These are phyloP conservation scores for Kodamaea fungicola DNA, from an alignment of 1,139 yeast species.

Conservation along the genomic window DNA sequence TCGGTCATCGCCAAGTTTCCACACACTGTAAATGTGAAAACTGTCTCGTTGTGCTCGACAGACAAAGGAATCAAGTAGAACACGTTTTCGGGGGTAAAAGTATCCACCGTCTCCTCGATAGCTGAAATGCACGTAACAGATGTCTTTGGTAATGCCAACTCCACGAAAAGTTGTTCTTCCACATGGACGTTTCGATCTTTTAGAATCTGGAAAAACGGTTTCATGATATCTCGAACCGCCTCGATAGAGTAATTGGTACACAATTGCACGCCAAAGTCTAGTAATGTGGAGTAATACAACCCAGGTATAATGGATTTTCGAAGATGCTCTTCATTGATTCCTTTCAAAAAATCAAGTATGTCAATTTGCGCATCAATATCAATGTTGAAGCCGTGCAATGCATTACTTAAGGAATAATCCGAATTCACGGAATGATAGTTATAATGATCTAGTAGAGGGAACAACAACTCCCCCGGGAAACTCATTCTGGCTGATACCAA, in stretches of 20 bases:
- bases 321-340: not conserved
- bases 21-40: slow-evolving; percentile 10
- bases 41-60: slow-evolving; percentile 9
- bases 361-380: not conserved
- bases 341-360: not conserved
- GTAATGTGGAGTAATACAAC: not conserved
- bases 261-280: not conserved
- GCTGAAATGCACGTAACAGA: too few species aligned
- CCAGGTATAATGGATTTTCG: not conserved
- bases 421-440: slow-evolving; percentile 2
- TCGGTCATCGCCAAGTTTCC: slow-evolving; percentile 13
- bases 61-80: slow-evolving; percentile 17
- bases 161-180: too few species aligned
- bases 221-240: not conserved
- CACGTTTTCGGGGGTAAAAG: slow-evolving; percentile 2
- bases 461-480: slow-evolving; percentile 1
- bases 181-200: too few species aligned
- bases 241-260: not conserved
- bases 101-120: too few species aligned
- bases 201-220: too few species aligned
- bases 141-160: too few species aligned
- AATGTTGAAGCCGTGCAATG: not conserved
- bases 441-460: slow-evolving; percentile 3
- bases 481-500: not conserved
- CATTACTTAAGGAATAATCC: not conserved